phyloP scores from a whole-genome alignment of 2,329 filamentous ascomycete genomes.

The Trichoderma afroharzianum region DNA sequence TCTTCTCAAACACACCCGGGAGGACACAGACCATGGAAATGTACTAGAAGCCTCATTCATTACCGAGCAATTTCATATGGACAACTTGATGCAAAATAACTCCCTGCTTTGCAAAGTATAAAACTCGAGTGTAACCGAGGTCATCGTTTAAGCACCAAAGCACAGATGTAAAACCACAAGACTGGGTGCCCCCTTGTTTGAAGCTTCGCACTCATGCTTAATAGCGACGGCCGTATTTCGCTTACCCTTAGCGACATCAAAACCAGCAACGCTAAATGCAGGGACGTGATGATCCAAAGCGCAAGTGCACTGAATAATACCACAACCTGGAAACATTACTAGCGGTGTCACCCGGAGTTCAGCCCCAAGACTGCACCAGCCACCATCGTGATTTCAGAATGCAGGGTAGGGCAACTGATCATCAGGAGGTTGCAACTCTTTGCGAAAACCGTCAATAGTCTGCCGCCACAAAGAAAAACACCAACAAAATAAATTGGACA shows the following conservation, averaged over 20 bases:
- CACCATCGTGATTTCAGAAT: neutral
- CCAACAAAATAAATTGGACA: neutral
- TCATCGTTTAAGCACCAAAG: neutral
- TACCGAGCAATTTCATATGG: neutral
- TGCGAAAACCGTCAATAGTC: neutral
- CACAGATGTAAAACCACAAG: neutral
- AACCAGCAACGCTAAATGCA: neutral
- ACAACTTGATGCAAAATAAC: neutral
- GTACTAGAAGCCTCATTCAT: neutral
- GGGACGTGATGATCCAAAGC: neutral
- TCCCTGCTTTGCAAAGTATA: neutral
- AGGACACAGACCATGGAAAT: neutral
- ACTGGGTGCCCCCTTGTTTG: neutral
- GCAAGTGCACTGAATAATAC: neutral
- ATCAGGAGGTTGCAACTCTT: neutral
- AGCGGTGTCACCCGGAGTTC: neutral
- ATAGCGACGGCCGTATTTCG: conserved; percentile 3
- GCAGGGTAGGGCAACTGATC: neutral
- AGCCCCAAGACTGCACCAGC: neutral
- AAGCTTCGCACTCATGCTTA: neutral
- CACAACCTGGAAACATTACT: too few relatives aligned
- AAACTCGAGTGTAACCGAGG: neutral
- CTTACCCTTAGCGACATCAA: conserved; percentile 8
- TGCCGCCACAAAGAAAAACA: neutral
- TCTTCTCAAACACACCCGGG: neutral